These are phyloP conservation scores for Tylopilus subfusipes DNA, from an alignment of 768 basidiomycete species.

Conservation along the genomic window DNA sequence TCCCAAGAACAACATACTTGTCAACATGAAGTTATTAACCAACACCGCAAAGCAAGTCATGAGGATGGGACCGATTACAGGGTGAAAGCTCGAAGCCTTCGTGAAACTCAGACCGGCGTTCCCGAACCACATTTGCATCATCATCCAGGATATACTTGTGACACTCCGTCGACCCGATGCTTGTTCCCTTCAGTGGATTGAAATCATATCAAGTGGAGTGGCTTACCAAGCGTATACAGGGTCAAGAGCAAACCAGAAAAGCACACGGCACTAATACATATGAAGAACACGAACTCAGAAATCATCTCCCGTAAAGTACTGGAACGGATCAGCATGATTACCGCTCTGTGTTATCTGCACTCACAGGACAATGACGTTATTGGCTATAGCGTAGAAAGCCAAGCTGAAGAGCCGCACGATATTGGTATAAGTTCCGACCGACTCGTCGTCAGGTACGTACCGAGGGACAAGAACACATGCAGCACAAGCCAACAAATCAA, in stretches of 20 bases:
- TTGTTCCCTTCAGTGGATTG: constrained; percentile 30
- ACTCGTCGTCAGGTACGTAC: constrained; percentile 31
- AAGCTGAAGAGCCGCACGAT: constrained; percentile 38
- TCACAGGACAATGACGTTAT: constrained; percentile 77
- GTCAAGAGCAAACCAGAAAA: constrained; percentile 75
- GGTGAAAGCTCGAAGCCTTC: constrained; percentile 59
- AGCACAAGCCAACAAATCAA: constrained; percentile 81
- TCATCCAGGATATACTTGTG: constrained; percentile 71
- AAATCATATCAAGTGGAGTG: neutral
- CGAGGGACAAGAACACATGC: constrained; percentile 85
- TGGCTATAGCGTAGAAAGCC: constrained; percentile 76
- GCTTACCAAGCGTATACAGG: constrained; percentile 47
- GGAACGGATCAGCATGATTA: constrained; percentile 6
- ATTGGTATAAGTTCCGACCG: neutral
- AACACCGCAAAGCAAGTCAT: constrained; percentile 80
- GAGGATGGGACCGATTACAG: constrained; percentile 69
- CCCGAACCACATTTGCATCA: constrained; percentile 87
- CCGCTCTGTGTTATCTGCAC: constrained; percentile 19
- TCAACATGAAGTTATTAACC: constrained; percentile 74
- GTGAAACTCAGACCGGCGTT: constrained; percentile 62
- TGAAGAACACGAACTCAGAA: constrained; percentile 74
- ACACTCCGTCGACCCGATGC: constrained; percentile 27
- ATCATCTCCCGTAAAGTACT: constrained; percentile 84
- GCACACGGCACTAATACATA: constrained; percentile 70
- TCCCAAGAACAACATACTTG: constrained; percentile 49